Conservation (phyloP, 106 monocot species). For the Iris macrosiphon region DNA sequence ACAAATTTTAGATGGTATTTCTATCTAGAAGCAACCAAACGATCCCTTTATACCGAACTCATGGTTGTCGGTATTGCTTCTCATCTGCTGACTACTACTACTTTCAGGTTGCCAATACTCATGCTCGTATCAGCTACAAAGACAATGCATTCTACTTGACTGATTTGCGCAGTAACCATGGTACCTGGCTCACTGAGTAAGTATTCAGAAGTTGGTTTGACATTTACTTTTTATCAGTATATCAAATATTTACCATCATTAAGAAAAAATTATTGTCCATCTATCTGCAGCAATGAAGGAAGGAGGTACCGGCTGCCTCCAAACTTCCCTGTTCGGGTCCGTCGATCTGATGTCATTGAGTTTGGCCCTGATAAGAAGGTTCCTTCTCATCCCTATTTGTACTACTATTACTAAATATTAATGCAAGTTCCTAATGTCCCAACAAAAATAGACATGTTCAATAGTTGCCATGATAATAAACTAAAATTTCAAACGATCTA, state of each 20-base stretch:
- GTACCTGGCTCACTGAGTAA: constrained; percentile 92
- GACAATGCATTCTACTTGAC: constrained; percentile 84
- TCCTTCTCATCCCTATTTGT: not conserved
- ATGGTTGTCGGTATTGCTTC: too few relatives aligned
- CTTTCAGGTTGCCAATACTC: constrained; percentile 54
- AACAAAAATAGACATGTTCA: too few relatives aligned
- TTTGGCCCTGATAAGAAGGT: constrained; percentile 93
- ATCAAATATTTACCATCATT: not conserved
- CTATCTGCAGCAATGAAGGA: constrained; percentile 68
- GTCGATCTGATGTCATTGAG: constrained; percentile 67
- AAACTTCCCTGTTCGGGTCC: constrained; percentile 66
- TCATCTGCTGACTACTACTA: not conserved
- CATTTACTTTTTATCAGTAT: not conserved
- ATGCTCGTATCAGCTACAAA: constrained; percentile 76
- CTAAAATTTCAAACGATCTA: not conserved
- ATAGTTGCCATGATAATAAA: not conserved
- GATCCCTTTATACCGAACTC: too few relatives aligned
- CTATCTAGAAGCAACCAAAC: too few relatives aligned
- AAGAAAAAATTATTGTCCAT: not conserved
- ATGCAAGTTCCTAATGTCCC: not conserved
- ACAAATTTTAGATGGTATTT: too few relatives aligned
- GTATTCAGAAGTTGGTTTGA: constrained; percentile 9
- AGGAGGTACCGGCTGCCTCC: constrained; percentile 52
- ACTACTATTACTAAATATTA: not conserved
- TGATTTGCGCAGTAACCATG: constrained; percentile 71